A percentile compares a stretch with the other conserved stretches of the same genome.
These are phyloP conservation scores for Friedmanniomyces endolithicus DNA, from an alignment of 495 filamentous ascomycete genomes.

Conservation along the genomic window DNA sequence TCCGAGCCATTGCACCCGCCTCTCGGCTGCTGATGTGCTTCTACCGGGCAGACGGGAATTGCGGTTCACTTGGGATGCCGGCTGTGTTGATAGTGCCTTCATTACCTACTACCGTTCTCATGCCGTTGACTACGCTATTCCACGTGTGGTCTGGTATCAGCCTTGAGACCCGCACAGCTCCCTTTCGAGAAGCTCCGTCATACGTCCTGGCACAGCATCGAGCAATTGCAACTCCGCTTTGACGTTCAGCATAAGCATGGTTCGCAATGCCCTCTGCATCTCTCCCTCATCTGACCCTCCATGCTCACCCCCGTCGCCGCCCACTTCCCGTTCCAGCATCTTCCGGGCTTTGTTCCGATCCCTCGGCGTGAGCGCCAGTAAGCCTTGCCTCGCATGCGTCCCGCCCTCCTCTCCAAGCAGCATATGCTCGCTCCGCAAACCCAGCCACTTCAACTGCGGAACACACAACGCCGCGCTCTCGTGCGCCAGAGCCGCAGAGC, in stretches of 20 bases:
- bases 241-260: conserved; percentile 72
- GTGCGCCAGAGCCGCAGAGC: conserved; percentile 60
- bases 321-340: conserved; percentile 42
- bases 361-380: conserved; percentile 44
- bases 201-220: conserved; percentile 44
- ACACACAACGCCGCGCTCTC: conserved; percentile 50
- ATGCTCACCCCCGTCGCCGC: conserved; percentile 33
- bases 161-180: neutral
- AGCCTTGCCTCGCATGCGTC: conserved; percentile 24
- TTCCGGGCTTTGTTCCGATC: conserved; percentile 56
- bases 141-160: neutral
- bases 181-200: conserved; percentile 55
- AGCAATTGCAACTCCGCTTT: conserved; percentile 88
- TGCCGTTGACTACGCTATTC: neutral
- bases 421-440: conserved; percentile 39
- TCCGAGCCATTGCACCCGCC: no score
- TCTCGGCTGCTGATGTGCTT: no score
- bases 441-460: conserved; percentile 57
- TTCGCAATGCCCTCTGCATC: conserved; percentile 58
- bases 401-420: neutral
- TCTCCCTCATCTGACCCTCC: conserved; percentile 40
- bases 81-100: no score
- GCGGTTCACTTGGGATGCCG: no score
- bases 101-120: neutral
- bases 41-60: no score